phyloP scores from a whole-genome alignment of 2,329 filamentous ascomycete genomes.

The Paramyrothecium sp. region DNA sequence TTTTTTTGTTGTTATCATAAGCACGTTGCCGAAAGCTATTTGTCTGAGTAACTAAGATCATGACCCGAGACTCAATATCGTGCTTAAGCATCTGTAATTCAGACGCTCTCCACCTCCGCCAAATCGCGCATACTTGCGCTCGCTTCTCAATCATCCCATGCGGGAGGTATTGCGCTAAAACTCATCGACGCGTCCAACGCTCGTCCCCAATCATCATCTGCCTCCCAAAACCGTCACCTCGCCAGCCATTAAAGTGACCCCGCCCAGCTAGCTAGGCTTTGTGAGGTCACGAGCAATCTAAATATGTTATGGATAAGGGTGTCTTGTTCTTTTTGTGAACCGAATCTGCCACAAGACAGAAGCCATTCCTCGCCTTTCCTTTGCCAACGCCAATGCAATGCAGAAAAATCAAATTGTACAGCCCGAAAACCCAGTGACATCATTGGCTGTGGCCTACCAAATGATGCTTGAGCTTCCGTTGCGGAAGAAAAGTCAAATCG shows the following conservation, averaged over 20 bases:
- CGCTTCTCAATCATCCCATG: too few species aligned
- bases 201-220: background rate
- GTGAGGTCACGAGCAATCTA: conserved; percentile 35
- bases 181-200: background rate
- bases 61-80: background rate
- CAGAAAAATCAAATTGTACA: conserved; percentile 28
- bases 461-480: background rate
- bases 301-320: conserved; percentile 35
- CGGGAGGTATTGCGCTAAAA: too few species aligned
- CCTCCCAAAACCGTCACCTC: background rate
- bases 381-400: conserved; percentile 60
- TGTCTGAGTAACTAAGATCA: background rate
- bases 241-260: background rate
- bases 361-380: conserved; percentile 26
- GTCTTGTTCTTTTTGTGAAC: conserved; percentile 33
- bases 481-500: conserved; percentile 13
- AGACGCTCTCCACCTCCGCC: background rate
- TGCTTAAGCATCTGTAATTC: background rate
- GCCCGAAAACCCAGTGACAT: background rate
- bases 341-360: conserved; percentile 25
- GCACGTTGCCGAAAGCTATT: background rate
- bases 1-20: too few species aligned
- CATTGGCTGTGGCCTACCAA: conserved; percentile 2
- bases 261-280: conserved; percentile 3
- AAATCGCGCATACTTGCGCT: too few species aligned